Percentiles rank a stretch among this genome's conserved stretches.
Evolutionary conservation across 2,329 filamentous ascomycete genomes (phyloP).

Genomic region (Paracoccidioides brasiliensis): DNA sequence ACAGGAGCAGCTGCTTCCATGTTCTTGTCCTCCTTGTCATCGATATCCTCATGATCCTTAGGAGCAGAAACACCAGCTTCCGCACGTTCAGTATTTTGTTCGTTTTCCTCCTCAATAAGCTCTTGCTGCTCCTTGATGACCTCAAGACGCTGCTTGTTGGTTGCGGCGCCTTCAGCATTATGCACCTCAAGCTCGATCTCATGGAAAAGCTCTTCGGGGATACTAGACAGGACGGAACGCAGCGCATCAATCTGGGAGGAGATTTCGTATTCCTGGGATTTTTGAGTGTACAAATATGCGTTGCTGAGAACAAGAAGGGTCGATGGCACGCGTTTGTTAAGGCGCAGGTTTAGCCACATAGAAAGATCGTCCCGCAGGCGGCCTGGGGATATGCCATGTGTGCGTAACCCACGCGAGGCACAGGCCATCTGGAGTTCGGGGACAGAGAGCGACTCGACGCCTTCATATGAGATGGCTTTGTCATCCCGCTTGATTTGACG

Average conservation of each 20-base stretch:
- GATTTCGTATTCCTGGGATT: slow-evolving; percentile 66
- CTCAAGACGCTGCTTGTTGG: slow-evolving; percentile 97
- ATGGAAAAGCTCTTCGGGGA: slow-evolving; percentile 97
- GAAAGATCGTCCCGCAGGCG: slow-evolving; percentile 79
- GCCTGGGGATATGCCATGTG: slow-evolving; percentile 79
- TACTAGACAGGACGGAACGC: slow-evolving; percentile 80
- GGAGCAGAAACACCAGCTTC: slow-evolving; percentile 60
- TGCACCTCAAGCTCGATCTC: slow-evolving; percentile 98
- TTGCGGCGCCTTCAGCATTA: slow-evolving; percentile 89
- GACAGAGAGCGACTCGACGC: slow-evolving; percentile 85
- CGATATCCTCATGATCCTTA: slow-evolving; percentile 82
- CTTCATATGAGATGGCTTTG: slow-evolving; percentile 83
- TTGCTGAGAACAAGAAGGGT: slow-evolving; percentile 93
- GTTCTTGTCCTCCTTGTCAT: slow-evolving; percentile 59
- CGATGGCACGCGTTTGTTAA: slow-evolving; percentile 90
- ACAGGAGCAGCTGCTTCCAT: slow-evolving; percentile 41
- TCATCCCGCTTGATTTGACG: slow-evolving; percentile 98
- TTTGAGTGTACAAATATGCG: slow-evolving; percentile 82
- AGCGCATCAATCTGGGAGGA: slow-evolving; percentile 85
- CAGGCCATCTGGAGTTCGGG: slow-evolving; percentile 85
- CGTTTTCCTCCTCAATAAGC: slow-evolving; percentile 90
- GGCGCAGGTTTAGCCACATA: slow-evolving; percentile 85
- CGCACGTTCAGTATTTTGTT: slow-evolving; percentile 74
- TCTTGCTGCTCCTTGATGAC: slow-evolving; percentile 98
- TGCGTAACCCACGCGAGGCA: slow-evolving; percentile 81